A percentile compares a stretch with the other conserved stretches of the same genome.
Evolutionary conservation across 495 filamentous ascomycete genomes (phyloP).

Genomic region (Aspergillus hancockii): DNA sequence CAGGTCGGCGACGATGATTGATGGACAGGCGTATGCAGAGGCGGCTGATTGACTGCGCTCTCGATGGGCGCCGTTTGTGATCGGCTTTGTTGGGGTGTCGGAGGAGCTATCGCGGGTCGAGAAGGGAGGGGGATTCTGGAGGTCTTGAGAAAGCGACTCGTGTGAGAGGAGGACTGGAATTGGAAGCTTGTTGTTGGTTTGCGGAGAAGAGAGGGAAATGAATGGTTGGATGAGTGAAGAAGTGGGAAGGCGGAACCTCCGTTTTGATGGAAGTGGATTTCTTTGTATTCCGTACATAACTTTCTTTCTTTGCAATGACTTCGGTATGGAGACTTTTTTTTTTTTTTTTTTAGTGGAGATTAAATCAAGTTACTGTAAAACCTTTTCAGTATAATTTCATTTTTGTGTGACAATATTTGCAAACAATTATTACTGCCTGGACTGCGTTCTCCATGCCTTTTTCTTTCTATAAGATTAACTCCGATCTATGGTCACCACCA

Average conservation of each 20-base stretch:
- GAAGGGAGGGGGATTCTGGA: background rate
- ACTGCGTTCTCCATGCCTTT: too few relatives aligned
- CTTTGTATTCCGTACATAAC: too few relatives aligned
- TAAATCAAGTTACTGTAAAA: too few relatives aligned
- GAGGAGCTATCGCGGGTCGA: slow-evolving; percentile 1
- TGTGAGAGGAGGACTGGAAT: background rate
- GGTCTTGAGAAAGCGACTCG: background rate
- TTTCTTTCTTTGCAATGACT: background rate
- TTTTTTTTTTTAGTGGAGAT: background rate
- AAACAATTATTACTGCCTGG: too few relatives aligned
- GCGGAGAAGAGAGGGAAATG: background rate
- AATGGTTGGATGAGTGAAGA: background rate
- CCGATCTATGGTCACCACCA: too few relatives aligned
- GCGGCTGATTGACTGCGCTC: slow-evolving; percentile 16
- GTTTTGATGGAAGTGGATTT: background rate
- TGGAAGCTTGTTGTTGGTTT: background rate
- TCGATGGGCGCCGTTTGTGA: slow-evolving; percentile 7
- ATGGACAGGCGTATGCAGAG: slow-evolving; percentile 21
- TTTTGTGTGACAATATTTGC: too few relatives aligned
- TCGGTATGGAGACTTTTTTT: background rate
- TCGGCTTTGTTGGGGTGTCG: slow-evolving; percentile 7
- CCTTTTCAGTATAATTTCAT: too few relatives aligned
- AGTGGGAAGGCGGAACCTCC: slow-evolving; percentile 1
- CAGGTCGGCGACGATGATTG: slow-evolving; percentile 14
- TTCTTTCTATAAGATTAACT: too few relatives aligned